These are phyloP conservation scores for Sphagnum fallax DNA, from an alignment of 228 moss, liverwort and hornwort genomes.

Conservation along the genomic window DNA sequence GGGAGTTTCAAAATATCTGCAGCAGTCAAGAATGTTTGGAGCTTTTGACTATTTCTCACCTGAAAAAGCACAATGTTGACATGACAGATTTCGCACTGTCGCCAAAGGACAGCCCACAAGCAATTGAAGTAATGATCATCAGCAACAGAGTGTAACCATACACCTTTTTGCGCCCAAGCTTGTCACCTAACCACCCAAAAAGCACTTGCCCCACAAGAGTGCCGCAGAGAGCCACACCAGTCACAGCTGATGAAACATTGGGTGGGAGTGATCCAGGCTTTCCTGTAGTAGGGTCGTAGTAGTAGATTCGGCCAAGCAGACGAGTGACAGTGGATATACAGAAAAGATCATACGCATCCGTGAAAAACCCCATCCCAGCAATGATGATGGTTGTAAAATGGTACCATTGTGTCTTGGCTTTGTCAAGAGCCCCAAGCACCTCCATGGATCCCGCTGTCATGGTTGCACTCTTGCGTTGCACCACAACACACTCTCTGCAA, in stretches of 20 bases:
- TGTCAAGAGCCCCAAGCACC: constrained; percentile 41
- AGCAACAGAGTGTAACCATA: constrained; percentile 54
- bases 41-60: neutral
- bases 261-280: constrained; percentile 45
- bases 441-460: neutral
- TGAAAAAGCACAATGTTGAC: constrained; percentile 70
- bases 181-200: constrained; percentile 71
- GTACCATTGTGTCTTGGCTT: constrained; percentile 49
- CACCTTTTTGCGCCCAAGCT: constrained; percentile 53
- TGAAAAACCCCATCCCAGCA: constrained; percentile 65
- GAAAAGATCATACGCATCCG: constrained; percentile 68
- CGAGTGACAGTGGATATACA: constrained; percentile 43
- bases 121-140: constrained; percentile 62
- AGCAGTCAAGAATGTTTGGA: too few species aligned
- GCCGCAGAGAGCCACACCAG: constrained; percentile 48
- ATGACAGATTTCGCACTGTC: constrained; percentile 42
- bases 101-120: constrained; percentile 46
- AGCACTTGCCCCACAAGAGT: constrained; percentile 65
- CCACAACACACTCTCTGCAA: too few species aligned
- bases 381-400: constrained; percentile 55
- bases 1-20: too few species aligned
- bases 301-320: constrained; percentile 64
- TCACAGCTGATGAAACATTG: constrained; percentile 38
- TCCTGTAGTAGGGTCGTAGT: constrained; percentile 12
- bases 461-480: too few species aligned